phyloP scores from a whole-genome alignment of 139 green algal species.

The Chlorella vulgaris region DNA sequence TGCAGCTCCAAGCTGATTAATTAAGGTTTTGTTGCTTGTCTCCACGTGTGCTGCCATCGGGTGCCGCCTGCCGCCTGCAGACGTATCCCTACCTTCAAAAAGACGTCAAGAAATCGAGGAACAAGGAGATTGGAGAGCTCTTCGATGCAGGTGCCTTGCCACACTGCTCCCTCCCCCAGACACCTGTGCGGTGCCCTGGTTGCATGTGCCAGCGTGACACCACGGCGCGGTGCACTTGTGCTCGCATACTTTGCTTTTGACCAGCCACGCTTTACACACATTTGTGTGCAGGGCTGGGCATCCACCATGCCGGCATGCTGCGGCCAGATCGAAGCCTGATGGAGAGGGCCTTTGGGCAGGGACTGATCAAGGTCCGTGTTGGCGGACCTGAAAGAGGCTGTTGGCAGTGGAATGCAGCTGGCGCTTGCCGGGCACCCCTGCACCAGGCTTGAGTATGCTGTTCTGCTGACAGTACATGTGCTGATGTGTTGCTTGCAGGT shows the following conservation, averaged over 20 bases:
- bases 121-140: slow-evolving; percentile 89
- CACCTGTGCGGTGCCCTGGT: no score
- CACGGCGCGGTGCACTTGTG: no score
- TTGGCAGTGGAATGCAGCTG: not conserved
- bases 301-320: slow-evolving; percentile 99
- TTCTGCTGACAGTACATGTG: no score
- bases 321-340: slow-evolving; percentile 88
- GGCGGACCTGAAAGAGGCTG: no score
- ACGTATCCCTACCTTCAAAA: slow-evolving; percentile 46
- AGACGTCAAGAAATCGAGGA: slow-evolving; percentile 87
- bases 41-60: not conserved
- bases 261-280: no score
- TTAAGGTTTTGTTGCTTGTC: not conserved
- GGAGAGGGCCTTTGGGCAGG: slow-evolving; percentile 90
- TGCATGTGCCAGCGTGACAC: no score
- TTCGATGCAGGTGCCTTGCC: slow-evolving; percentile 68
- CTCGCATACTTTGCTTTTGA: no score
- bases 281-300: slow-evolving; percentile 87
- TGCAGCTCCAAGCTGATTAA: not conserved
- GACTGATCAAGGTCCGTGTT: slow-evolving; percentile 89
- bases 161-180: no score
- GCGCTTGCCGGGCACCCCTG: no score
- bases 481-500: slow-evolving; percentile 72
- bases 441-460: no score
- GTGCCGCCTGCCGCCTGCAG: not conserved